Evolutionary conservation across 768 basidiomycete genomes (phyloP), one percentile per base, ranked within the genome.

Genomic region (Tulasnella calospora): DNA sequence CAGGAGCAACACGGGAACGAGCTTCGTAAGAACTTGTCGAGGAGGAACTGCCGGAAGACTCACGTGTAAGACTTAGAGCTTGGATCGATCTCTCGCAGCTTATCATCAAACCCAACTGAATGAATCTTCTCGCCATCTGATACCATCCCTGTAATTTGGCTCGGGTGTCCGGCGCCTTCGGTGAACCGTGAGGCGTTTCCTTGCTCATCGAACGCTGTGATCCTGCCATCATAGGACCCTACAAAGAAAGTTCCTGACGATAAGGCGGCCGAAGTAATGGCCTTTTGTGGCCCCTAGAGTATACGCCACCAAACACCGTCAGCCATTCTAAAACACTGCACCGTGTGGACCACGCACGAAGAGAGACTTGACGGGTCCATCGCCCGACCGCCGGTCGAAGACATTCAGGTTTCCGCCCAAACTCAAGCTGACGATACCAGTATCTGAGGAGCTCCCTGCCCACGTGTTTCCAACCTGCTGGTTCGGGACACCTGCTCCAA

Each of bases 401-500:
- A 97, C 83, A 81, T 92, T 94, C 76, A 99, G 86, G 77, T 90
- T 89, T 19, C 96, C 95, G 0, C 89, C 90, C 81, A 97, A 85
- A 0, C 95, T 95, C 36, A 98, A 85, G 5, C 94, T 96, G 47
- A 94, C 90, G 74, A 98, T 89, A 78, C 90, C 88, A 75, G 87
- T 87, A 41, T 89, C 86, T 57, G 27, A 27, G 23, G 75, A 76
- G 30, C 38, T 41, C 21, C 88, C 89, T 74, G 87, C 91, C 94
- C 94, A 98, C n/a, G 90, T 89, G 80, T 92, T 93, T 38, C 96
- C 96, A 36, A 94, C 87, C 86, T 98, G 96, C 82, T 98, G 96
- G 81, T 92, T 85, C 38, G 87, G 85, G 38, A 97, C 85, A n/a
- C 90, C 92, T 46, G 89, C 84, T 15, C 94, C 95, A 27, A 96